Conservation (phyloP, 768 basidiomycete genomes). For the Astraeus odoratus region DNA sequence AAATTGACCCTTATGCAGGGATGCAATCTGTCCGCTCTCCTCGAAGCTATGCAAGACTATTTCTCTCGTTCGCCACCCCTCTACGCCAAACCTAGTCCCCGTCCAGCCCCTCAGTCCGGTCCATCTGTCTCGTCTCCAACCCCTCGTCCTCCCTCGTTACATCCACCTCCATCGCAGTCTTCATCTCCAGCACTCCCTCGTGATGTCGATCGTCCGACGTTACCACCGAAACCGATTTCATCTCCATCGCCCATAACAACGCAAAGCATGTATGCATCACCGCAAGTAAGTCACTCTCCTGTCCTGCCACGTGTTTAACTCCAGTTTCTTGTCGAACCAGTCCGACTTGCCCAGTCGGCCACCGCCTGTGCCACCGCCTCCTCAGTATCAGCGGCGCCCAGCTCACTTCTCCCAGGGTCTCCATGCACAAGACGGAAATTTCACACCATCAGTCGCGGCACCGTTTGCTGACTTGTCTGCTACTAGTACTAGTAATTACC, state of each 20-base stretch:
- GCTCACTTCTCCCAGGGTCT: conserved; percentile 10
- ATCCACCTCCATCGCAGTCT: conserved; percentile 11
- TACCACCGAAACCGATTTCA: conserved; percentile 32
- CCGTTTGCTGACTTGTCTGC: conserved; percentile 15
- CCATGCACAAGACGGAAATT: conserved; percentile 14
- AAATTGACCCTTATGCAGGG: conserved; percentile 42
- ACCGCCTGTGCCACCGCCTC: conserved; percentile 24
- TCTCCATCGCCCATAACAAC: conserved; percentile 6
- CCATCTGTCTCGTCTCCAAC: conserved; percentile 15
- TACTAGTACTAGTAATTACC: conserved; percentile 23
- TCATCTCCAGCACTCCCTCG: conserved; percentile 14
- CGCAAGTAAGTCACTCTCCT: conserved; percentile 16
- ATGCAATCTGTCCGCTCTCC: conserved; percentile 64
- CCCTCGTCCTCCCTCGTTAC: conserved; percentile 9
- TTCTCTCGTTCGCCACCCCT: conserved; percentile 88
- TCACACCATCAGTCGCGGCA: conserved; percentile 14
- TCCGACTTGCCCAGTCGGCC: conserved; percentile 27
- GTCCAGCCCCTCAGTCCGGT: conserved; percentile 17
- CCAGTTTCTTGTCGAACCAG: conserved; percentile 10
- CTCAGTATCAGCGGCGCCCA: conserved; percentile 22
- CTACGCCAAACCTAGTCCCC: conserved; percentile 64
- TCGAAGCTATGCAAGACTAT: conserved; percentile 71
- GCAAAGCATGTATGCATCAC: conserved; percentile 1
- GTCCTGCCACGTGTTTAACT: conserved; percentile 1
- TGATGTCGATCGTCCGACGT: conserved; percentile 29